Evolutionary conservation across 192 early-diverging fungal genomes (phyloP).

Genomic region (Rhizophagus sp.): DNA sequence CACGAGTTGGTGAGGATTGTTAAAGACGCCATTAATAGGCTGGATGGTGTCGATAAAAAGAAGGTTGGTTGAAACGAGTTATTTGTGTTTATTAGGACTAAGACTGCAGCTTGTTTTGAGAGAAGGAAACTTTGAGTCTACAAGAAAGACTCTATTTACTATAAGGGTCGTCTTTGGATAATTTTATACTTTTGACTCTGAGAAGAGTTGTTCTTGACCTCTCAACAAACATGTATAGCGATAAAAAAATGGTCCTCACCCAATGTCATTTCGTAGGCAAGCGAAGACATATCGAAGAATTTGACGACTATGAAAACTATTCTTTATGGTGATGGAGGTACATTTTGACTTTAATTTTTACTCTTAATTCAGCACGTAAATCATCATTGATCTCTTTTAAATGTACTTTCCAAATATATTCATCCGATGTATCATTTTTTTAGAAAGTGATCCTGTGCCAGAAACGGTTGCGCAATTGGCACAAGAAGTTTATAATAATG

Average conservation of each 20-base stretch:
- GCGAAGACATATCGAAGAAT: conserved; percentile 97
- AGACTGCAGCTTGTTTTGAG: neutral
- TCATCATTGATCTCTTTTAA: neutral
- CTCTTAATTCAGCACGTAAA: neutral
- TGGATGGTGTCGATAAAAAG: conserved; percentile 70
- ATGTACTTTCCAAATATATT: neutral
- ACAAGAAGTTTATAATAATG: conserved; percentile 93
- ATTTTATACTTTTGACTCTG: neutral
- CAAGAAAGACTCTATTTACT: neutral
- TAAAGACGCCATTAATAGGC: conserved; percentile 79
- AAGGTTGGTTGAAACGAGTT: conserved; percentile 50
- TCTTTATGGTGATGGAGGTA: conserved; percentile 91
- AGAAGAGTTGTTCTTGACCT: conserved; percentile 34
- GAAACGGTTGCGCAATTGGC: conserved; percentile 93
- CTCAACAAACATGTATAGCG: conserved; percentile 20
- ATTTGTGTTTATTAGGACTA: neutral
- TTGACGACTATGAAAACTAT: conserved; percentile 90
- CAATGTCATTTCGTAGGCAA: conserved; percentile 64
- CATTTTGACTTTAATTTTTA: neutral
- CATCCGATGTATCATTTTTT: neutral
- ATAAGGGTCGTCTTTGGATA: neutral
- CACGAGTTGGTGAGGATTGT: conserved; percentile 86
- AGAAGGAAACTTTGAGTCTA: neutral
- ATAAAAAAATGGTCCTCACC: conserved; percentile 16
- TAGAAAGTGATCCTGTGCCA: conserved; percentile 81